Evolutionary conservation across 2,329 filamentous ascomycete genomes (phyloP), one percentile per base, ranked within the genome.

Genomic region (Diaporthe vaccinii): DNA sequence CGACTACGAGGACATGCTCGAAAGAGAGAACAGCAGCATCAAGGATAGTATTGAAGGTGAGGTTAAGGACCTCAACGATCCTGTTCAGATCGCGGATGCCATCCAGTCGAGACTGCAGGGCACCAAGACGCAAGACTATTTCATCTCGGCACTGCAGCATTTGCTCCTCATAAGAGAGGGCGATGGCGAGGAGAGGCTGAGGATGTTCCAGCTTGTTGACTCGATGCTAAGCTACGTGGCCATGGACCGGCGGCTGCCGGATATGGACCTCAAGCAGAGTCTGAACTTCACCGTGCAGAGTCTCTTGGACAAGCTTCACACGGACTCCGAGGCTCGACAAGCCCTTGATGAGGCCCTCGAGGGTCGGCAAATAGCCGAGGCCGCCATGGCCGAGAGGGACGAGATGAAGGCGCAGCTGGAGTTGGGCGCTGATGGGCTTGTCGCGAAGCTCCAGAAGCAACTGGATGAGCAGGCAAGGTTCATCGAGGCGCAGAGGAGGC

Each of bases 161-260:
- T 89, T 99, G 83, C 89, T 99, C 79, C 90, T 99, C 59, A 97
- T 98, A 78, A 91, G 95, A 74, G 94, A 98, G 81, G 97, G 95
- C 78, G 95, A 97, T 80, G 93, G 94, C 67, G 97, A 98, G 82
- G 97, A 99, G 84, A 92, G 95, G 20, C 86, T 98, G 77, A 93
- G 95, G 67, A 97, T 98, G 93, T 99, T 98, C 85, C 97, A 98
- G 86, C 91, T 99, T 39, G 96, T 98, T 39, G 97, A 99, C 84
- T 93, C 95, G n/a, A 98, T 98, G 95, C 91, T 99, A 78, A 98
- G 95, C 84, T 98, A 98, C 84, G 96, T 99, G 77, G 96, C 96
- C 80, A 99, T 99, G 96, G 97, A 99, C 84, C 91, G 97, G 81
- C 91, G 97, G 78, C 85, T 98, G 78, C 97, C 97, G 53, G 96